Base-by-base conservation (phyloP, 2,329 filamentous ascomycete species). In the Trichoderma atroviride region DNA sequence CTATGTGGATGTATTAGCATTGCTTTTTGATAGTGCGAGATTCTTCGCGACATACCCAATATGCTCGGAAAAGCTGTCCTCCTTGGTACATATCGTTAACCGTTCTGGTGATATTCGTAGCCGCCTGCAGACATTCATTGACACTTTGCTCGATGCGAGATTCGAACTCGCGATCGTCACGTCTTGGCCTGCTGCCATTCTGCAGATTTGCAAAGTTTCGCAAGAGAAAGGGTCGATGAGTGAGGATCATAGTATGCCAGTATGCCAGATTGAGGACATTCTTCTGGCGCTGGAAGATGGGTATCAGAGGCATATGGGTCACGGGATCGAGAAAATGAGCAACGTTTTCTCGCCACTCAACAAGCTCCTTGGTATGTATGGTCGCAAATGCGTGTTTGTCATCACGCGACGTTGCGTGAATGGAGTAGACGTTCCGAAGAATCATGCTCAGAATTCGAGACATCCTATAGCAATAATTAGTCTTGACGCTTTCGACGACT, bases 241-340 rank as follows among this genome's bases (percentile, higher is more conserved):
- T 66, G n/a, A 66, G 63, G 3, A 66, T 66, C 63, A 66, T 66
- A 5, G 63, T 66, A 7, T 66, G 63, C 63, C 63, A 66, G 24
- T 66, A 66, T 3, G 63, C 63, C 27, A 66, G 63, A 3, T 66
- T 66, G 29, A 66, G 27, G 14, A 66, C 63, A 6, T 66, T 66
- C 14, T 66, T 66, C 29, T 66, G 63, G 14, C 63, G 63, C 24
- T 66, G 63, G 55, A 66, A 66, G 53, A 66, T 66, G n/a, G 63
- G 63, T 27, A 66, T 66, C 5, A 66, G 53, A 4, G 63, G 63
- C 63, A 66, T 66, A 16, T 58, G 57, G 5, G 63, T 66, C 11
- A 66, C 29, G 10, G 63, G 63, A 10, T 66, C 63, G 9, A 66
- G 53, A 16, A 66, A 66, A 27, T 58, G 52, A 50, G 63, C 63